Evolutionary conservation across 495 filamentous ascomycete genomes (phyloP).

Genomic region (Penicillium robsamsonii): DNA sequence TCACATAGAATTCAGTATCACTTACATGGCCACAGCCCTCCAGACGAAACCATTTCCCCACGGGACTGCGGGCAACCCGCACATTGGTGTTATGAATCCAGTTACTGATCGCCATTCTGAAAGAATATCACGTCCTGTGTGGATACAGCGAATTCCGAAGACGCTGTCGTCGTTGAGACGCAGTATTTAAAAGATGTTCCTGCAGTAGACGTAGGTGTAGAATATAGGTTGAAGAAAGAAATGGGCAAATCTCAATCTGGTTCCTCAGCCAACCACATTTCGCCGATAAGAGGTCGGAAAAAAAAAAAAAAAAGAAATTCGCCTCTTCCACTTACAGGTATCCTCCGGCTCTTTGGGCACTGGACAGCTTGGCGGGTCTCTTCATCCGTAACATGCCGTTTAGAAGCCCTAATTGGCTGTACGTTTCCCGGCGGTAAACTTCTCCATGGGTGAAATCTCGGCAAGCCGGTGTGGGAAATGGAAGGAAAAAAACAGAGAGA

Average conservation of each 20-base stretch:
- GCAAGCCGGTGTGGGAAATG: slow-evolving; percentile 18
- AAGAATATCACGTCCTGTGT: slow-evolving; percentile 9
- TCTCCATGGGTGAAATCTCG: slow-evolving; percentile 16
- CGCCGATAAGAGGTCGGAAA: slow-evolving; percentile 19
- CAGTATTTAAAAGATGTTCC: slow-evolving; percentile 12
- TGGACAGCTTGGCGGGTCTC: slow-evolving; percentile 28
- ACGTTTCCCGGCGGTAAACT: slow-evolving; percentile 16
- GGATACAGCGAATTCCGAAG: slow-evolving; percentile 1
- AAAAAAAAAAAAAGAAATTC: slow-evolving; percentile 19
- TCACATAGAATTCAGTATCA: background rate
- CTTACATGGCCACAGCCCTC: slow-evolving; percentile 74
- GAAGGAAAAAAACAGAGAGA: background rate
- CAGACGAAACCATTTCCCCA: slow-evolving; percentile 72
- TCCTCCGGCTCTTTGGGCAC: slow-evolving; percentile 13
- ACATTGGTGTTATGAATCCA: slow-evolving; percentile 55
- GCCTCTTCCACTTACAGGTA: slow-evolving; percentile 9
- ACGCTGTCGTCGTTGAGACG: slow-evolving; percentile 9
- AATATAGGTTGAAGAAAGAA: slow-evolving; percentile 2
- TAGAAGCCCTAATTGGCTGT: slow-evolving; percentile 11
- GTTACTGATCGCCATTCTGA: slow-evolving; percentile 35
- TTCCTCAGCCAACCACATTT: slow-evolving; percentile 23
- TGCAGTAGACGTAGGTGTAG: slow-evolving; percentile 5
- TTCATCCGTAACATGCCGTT: background rate
- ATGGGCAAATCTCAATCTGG: slow-evolving; percentile 11
- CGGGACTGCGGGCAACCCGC: slow-evolving; percentile 53